Percentiles rank a stretch among this genome's conserved stretches.
Evolutionary conservation across 2,329 filamentous ascomycete genomes (phyloP).

Genomic region (Alternaria viburni): DNA sequence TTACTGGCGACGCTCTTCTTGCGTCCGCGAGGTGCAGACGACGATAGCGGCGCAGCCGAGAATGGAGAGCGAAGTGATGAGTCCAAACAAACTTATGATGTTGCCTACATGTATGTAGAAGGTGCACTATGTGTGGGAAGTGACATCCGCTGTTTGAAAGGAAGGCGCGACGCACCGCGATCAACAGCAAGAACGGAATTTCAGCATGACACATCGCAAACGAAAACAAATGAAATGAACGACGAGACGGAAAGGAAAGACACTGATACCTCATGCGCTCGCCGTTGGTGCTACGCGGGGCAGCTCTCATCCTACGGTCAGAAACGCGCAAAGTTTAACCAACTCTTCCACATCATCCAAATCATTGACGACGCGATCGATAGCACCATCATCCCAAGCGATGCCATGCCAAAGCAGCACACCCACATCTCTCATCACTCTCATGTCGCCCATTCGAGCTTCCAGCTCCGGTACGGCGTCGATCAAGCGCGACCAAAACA

Average conservation of each 20-base stretch:
- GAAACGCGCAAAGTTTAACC: conserved; percentile 56
- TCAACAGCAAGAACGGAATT: background rate
- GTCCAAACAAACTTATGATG: conserved; percentile 2
- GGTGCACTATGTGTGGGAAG: conserved; percentile 17
- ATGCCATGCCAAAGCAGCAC: conserved; percentile 69
- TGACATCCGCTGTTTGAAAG: background rate
- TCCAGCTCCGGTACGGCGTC: conserved; percentile 47
- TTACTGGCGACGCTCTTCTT: background rate
- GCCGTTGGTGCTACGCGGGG: background rate
- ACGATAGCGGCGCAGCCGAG: background rate
- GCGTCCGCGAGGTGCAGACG: background rate
- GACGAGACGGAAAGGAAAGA: background rate
- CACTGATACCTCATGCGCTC: background rate
- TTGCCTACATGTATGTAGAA: conserved; percentile 21
- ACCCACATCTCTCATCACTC: conserved; percentile 59
- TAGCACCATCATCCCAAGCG: conserved; percentile 66
- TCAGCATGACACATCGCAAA: background rate
- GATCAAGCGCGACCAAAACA: conserved; percentile 59
- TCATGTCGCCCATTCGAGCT: conserved; percentile 45
- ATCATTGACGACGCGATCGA: conserved; percentile 64
- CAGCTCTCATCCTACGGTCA: conserved; percentile 15
- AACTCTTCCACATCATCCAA: conserved; percentile 61
- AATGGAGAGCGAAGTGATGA: background rate
- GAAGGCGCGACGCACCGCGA: conserved; percentile 8
- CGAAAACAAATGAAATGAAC: background rate